Percentiles rank a stretch among this genome's conserved stretches.
These are phyloP conservation scores for Epichloe brachyelytri DNA, from an alignment of 2,329 filamentous ascomycete genomes.

Conservation along the genomic window DNA sequence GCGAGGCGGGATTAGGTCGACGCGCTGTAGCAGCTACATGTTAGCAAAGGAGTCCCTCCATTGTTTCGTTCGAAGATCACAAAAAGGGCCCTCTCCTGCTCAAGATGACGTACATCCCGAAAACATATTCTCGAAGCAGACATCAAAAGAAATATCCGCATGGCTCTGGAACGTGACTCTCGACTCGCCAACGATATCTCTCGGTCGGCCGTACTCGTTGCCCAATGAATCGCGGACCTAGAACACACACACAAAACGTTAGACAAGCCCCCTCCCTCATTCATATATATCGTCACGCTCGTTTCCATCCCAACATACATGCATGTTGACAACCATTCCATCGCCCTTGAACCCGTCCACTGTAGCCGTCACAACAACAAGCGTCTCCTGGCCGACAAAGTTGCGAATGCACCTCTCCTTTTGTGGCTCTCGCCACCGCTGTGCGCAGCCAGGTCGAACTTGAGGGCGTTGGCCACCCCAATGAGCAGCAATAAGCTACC, in stretches of 20 bases:
- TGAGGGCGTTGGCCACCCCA: slow-evolving; percentile 54
- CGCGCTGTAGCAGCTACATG: slow-evolving; percentile 17
- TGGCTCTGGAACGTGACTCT: slow-evolving; percentile 90
- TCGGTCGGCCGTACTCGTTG: slow-evolving; percentile 89
- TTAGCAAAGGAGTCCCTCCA: not conserved
- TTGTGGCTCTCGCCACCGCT: slow-evolving; percentile 33
- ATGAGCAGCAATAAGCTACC: slow-evolving; percentile 45
- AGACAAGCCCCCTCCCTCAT: not conserved
- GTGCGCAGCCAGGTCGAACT: slow-evolving; percentile 79
- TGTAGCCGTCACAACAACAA: slow-evolving; percentile 90
- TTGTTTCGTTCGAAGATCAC: not conserved
- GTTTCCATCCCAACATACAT: slow-evolving; percentile 43
- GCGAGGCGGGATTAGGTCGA: slow-evolving; percentile 37
- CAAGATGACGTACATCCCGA: slow-evolving; percentile 44
- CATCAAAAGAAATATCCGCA: slow-evolving; percentile 83
- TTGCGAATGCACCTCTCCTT: slow-evolving; percentile 90
- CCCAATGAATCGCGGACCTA: slow-evolving; percentile 91
- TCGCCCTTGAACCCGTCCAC: slow-evolving; percentile 78
- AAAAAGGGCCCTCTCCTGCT: not conserved
- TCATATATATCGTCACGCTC: not conserved
- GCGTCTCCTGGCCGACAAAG: slow-evolving; percentile 81
- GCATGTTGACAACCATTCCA: slow-evolving; percentile 87
- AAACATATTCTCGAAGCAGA: slow-evolving; percentile 86
- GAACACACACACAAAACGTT: not conserved
- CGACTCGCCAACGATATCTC: slow-evolving; percentile 83